These are phyloP conservation scores for Pyricularia pennisetigena DNA, from an alignment of 2,329 filamentous ascomycete genomes.

Conservation along the genomic window DNA sequence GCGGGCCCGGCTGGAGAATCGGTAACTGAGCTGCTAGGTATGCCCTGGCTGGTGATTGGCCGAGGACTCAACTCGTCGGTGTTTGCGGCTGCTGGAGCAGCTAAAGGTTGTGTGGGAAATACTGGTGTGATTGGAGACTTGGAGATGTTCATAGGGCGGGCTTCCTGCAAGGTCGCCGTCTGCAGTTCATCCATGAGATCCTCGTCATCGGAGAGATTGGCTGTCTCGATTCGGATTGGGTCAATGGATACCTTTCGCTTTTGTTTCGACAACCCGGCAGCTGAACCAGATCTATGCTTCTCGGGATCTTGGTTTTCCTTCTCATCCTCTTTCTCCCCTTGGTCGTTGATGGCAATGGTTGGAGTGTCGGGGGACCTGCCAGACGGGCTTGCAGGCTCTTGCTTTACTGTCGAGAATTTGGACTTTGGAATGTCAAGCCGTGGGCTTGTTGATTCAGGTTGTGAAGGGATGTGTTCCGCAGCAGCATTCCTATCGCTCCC, in stretches of 20 bases:
- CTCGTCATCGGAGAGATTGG: slow-evolving; percentile 58
- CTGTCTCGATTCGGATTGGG: slow-evolving; percentile 41
- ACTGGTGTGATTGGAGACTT: slow-evolving; percentile 73
- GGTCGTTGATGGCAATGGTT: not conserved
- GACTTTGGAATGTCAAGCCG: not conserved
- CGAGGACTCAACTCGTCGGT: not conserved
- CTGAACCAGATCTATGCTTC: not conserved
- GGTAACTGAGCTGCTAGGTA: not conserved
- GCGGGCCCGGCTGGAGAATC: not conserved
- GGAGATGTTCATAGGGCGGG: slow-evolving; percentile 67
- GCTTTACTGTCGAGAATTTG: not conserved
- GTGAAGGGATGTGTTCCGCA: not conserved
- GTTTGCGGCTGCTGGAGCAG: not conserved
- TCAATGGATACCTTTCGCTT: slow-evolving; percentile 23
- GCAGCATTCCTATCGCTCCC: not conserved
- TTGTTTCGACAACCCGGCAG: slow-evolving; percentile 1
- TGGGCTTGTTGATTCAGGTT: not conserved
- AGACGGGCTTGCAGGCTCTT: not conserved
- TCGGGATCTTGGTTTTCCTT: not conserved
- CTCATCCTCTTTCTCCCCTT: not conserved
- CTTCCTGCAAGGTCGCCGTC: slow-evolving; percentile 71
- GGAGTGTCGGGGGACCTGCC: not conserved
- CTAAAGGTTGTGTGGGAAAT: slow-evolving; percentile 25
- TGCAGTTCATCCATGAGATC: slow-evolving; percentile 78
- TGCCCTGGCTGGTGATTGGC: not conserved